Evolutionary conservation across 164 flowering plant species (phyloP).

Genomic region (Stephania japonica): DNA sequence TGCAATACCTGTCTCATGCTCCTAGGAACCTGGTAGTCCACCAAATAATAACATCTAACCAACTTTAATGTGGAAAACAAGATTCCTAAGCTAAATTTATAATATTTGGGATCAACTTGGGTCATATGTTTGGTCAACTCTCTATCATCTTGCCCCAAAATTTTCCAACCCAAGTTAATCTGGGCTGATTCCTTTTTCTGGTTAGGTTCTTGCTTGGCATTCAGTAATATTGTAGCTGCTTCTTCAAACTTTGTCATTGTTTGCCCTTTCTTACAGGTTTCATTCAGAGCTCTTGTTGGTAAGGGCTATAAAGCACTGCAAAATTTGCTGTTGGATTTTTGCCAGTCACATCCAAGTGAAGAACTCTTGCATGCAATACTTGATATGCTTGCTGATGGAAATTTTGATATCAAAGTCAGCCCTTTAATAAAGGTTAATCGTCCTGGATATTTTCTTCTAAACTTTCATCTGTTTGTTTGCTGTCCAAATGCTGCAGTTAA

Average conservation of each 20-base stretch:
- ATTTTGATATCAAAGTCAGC: conserved; percentile 51
- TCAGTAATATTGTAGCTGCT: neutral
- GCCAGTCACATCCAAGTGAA: conserved; percentile 68
- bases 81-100: too few relatives aligned
- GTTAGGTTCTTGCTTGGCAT: neutral
- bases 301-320: conserved; percentile 81
- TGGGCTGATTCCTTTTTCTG: neutral
- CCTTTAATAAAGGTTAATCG: conserved; percentile 65
- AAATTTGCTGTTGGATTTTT: conserved; percentile 82
- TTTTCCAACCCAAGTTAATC: neutral
- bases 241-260: neutral
- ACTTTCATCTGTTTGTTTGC: neutral
- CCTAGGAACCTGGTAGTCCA: too few relatives aligned
- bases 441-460: neutral
- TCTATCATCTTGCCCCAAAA: neutral
- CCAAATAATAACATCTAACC: too few relatives aligned
- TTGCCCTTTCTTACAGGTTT: conserved; percentile 41
- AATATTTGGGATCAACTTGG: too few relatives aligned
- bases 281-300: conserved; percentile 91
- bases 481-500: neutral
- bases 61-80: too few relatives aligned
- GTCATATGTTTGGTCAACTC: too few relatives aligned
- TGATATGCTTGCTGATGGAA: conserved; percentile 98
- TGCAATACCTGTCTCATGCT: too few relatives aligned
- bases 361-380: conserved; percentile 73